Percentiles rank a stretch among this genome's conserved stretches.
phyloP scores from a whole-genome alignment of 257 asterid species.

The Nicotiana paniculata region DNA sequence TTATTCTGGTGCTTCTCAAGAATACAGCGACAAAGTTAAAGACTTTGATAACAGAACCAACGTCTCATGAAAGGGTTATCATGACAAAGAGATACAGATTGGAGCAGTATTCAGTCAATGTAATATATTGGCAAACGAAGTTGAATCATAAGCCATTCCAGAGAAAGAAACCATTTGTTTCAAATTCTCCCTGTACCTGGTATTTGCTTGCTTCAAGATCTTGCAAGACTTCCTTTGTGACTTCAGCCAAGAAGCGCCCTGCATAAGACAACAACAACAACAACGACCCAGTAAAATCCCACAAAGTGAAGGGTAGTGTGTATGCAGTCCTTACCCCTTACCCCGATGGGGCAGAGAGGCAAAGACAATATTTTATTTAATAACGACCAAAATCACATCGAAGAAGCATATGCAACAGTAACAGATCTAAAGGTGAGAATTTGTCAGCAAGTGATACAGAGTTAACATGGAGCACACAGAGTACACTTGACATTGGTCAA shows the following conservation, averaged over 20 bases:
- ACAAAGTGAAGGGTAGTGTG: too few relatives aligned
- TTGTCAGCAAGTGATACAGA: not conserved
- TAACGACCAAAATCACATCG: not conserved
- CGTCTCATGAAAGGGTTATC: not conserved
- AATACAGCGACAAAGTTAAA: not conserved
- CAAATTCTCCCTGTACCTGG: conserved; percentile 42
- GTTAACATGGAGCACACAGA: not conserved
- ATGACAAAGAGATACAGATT: not conserved
- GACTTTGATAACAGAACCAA: not conserved
- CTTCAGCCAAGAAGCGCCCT: conserved; percentile 92
- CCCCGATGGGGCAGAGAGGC: too few relatives aligned
- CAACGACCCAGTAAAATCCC: too few relatives aligned
- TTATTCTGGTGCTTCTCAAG: not conserved
- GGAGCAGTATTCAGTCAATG: not conserved
- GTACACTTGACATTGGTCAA: not conserved
- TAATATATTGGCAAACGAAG: not conserved
- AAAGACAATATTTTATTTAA: not conserved
- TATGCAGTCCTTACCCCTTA: too few relatives aligned
- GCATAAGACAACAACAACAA: conserved; percentile 1
- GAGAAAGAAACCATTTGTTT: not conserved
- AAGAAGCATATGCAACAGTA: not conserved
- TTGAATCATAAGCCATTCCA: not conserved
- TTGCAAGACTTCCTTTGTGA: conserved; percentile 73
- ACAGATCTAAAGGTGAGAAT: not conserved
- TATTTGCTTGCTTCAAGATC: conserved; percentile 93